phyloP scores from a whole-genome alignment of 495 filamentous ascomycete genomes.

The Aspergillus panamensis region DNA sequence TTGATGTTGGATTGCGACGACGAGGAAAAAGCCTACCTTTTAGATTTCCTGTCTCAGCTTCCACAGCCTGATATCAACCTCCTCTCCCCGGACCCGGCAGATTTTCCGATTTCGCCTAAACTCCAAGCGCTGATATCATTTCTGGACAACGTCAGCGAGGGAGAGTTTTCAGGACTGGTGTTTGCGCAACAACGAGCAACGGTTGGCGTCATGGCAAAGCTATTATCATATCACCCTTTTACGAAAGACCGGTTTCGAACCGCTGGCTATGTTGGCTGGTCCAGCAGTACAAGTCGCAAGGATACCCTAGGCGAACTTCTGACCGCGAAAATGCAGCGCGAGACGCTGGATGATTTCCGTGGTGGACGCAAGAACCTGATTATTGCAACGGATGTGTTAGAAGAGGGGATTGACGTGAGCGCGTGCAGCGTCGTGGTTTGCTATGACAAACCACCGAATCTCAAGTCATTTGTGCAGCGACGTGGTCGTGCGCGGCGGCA shows the following conservation, averaged over 20 bases:
- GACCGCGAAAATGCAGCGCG: constrained; percentile 49
- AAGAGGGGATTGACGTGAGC: constrained; percentile 89
- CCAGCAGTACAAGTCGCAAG: constrained; percentile 45
- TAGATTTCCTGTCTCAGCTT: constrained; percentile 46
- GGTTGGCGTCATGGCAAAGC: constrained; percentile 61
- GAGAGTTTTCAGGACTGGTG: constrained; percentile 63
- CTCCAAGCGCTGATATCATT: constrained; percentile 50
- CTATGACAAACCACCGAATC: constrained; percentile 68
- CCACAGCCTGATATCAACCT: constrained; percentile 26
- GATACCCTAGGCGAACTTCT: constrained; percentile 59
- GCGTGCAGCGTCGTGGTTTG: constrained; percentile 86
- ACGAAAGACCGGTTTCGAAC: constrained; percentile 58
- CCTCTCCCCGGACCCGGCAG: constrained; percentile 20
- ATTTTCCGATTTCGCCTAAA: constrained; percentile 48
- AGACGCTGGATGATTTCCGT: constrained; percentile 66
- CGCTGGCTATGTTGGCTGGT: constrained; percentile 66
- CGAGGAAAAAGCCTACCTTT: constrained; percentile 61
- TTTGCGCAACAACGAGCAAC: constrained; percentile 74
- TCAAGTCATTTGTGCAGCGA: constrained; percentile 87
- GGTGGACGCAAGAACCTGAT: constrained; percentile 70
- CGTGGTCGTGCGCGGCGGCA: constrained; percentile 76
- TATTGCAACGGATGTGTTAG: constrained; percentile 77
- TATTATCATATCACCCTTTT: constrained; percentile 60
- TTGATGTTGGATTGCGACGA: constrained; percentile 39
- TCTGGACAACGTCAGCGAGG: constrained; percentile 41